These are phyloP conservation scores for Paramecium sonneborni DNA, from an alignment of 73 alveolate genomes.

Conservation along the genomic window DNA sequence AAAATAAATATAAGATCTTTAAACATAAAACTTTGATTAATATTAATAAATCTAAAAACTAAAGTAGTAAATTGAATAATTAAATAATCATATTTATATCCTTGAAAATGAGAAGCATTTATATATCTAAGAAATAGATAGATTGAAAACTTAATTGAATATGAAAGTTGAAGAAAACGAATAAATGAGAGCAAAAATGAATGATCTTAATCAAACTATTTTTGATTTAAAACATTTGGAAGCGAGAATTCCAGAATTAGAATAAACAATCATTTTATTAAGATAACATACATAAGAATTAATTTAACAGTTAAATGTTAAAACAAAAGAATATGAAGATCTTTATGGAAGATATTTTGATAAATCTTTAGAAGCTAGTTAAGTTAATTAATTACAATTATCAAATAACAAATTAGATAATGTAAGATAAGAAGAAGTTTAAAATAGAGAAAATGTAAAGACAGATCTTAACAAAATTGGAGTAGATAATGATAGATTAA, in stretches of 20 bases:
- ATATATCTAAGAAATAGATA: slow-evolving; percentile 10
- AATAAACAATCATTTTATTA: slow-evolving; percentile 9
- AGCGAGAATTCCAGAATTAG: slow-evolving; percentile 24
- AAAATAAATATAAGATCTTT: slow-evolving; percentile 3
- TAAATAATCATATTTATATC: neutral
- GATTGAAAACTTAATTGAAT: neutral
- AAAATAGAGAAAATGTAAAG: slow-evolving; percentile 28
- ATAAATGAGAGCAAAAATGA: slow-evolving; percentile 7
- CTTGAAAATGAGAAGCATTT: neutral
- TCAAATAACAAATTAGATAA: slow-evolving; percentile 3
- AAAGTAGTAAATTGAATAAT: neutral
- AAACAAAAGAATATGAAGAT: slow-evolving; percentile 16
- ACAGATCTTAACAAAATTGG: neutral
- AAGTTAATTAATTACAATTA: neutral
- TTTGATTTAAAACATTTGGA: neutral
- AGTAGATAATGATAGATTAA: neutral
- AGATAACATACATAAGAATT: neutral
- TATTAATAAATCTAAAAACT: neutral
- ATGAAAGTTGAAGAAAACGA: slow-evolving; percentile 7
- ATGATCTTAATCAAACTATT: neutral
- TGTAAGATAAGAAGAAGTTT: neutral
- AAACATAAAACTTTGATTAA: slow-evolving; percentile 9
- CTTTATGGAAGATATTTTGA: neutral
- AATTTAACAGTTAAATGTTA: neutral
- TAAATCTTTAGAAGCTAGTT: neutral